Evolutionary conservation across 2,329 filamentous ascomycete species (phyloP).

Genomic region (Didymella lethalis): DNA sequence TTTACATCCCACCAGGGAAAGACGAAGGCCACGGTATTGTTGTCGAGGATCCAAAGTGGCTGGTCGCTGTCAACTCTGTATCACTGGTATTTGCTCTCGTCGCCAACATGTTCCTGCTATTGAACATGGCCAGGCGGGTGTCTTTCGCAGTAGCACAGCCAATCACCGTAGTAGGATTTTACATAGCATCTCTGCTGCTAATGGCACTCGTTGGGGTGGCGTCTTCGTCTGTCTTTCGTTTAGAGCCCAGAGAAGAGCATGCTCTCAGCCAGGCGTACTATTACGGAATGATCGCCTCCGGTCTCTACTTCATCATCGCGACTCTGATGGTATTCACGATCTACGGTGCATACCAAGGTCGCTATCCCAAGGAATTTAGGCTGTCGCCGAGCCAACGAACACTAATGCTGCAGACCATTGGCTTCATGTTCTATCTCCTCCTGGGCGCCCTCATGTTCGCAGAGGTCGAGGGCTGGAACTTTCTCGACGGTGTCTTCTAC

Average conservation of each 20-base stretch:
- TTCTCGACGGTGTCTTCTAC: conserved; percentile 64
- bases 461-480: conserved; percentile 62
- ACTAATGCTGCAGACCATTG: conserved; percentile 62
- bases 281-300: conserved; percentile 66
- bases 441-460: conserved; percentile 58
- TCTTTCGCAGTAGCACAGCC: conserved; percentile 65
- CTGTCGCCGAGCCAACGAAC: conserved; percentile 65
- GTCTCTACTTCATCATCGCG: conserved; percentile 64
- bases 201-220: conserved; percentile 61
- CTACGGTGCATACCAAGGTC: conserved; percentile 61
- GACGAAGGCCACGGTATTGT: conserved; percentile 56
- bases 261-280: conserved; percentile 66
- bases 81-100: conserved; percentile 63
- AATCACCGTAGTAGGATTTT: conserved; percentile 68
- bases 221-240: conserved; percentile 54
- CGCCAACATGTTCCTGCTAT: conserved; percentile 63
- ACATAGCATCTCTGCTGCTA: conserved; percentile 62
- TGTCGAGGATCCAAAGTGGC: conserved; percentile 64
- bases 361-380: conserved; percentile 65
- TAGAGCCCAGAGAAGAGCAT: conserved; percentile 53
- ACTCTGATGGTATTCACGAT: conserved; percentile 64
- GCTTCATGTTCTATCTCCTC: conserved; percentile 58
- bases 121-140: conserved; percentile 67
- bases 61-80: conserved; percentile 63
- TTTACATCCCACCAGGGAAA: conserved; percentile 57